phyloP scores from a whole-genome alignment of 2,329 filamentous ascomycete species.

The Seiridium unicorne region DNA sequence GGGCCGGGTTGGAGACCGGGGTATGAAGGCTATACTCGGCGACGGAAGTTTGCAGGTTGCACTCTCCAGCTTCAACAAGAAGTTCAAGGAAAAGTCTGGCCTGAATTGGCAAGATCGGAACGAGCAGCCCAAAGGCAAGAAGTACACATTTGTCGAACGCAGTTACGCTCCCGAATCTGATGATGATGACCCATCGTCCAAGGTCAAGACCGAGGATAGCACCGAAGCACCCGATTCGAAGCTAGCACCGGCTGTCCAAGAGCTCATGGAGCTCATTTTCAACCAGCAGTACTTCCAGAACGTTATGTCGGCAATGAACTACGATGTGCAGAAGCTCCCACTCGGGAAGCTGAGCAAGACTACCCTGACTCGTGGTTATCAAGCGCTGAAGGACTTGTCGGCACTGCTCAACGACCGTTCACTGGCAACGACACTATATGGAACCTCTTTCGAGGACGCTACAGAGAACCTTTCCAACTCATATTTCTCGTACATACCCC shows the following conservation, averaged over 20 bases:
- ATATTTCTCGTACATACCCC: constrained; percentile 81
- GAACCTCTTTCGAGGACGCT: constrained; percentile 34
- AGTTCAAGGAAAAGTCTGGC: constrained; percentile 63
- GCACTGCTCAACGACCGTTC: constrained; percentile 57
- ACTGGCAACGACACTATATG: constrained; percentile 44
- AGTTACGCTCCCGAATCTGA: constrained; percentile 68
- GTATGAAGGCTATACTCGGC: constrained; percentile 46
- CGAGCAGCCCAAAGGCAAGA: constrained; percentile 58
- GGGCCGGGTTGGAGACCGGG: constrained; percentile 70
- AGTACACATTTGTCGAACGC: constrained; percentile 79
- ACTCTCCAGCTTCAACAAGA: constrained; percentile 52
- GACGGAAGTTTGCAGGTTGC: constrained; percentile 40
- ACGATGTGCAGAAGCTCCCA: constrained; percentile 74
- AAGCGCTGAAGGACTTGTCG: constrained; percentile 73
- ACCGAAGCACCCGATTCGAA: constrained; percentile 22
- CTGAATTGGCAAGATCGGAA: constrained; percentile 52
- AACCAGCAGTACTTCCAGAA: constrained; percentile 70
- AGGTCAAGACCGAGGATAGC: constrained; percentile 20
- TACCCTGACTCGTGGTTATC: constrained; percentile 73
- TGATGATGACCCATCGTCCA: constrained; percentile 23
- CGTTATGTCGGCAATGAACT: constrained; percentile 66
- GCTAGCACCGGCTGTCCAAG: constrained; percentile 50
- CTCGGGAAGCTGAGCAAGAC: constrained; percentile 80
- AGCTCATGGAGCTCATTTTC: constrained; percentile 80
- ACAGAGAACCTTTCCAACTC: constrained; percentile 68